Base-by-base conservation (phyloP, 2,329 filamentous ascomycete species). In the Colletotrichum incanum region DNA sequence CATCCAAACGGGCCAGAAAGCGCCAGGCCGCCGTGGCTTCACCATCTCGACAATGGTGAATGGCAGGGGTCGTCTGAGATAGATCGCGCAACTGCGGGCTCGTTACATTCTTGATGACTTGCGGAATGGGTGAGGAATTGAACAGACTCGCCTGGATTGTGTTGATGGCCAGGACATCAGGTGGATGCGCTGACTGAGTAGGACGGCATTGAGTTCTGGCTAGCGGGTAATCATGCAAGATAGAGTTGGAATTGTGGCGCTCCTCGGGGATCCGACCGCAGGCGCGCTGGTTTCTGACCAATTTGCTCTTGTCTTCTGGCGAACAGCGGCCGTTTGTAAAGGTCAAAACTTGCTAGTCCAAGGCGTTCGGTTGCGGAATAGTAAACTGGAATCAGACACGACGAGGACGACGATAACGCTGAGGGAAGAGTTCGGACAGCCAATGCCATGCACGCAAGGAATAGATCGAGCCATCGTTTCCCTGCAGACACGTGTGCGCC, bases 241-340 rank as follows among this genome's bases (percentile, higher is more conserved):
- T 71, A 52, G 52, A 62, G 68, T 67, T 67, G 55, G 45, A 54
- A 23, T 65, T 28, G 63, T 39, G 67, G 67, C 54, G 54, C 56
- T 37, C 34, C 37, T 54, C 18, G 16, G 34, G 58, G 58, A 68
- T 72, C 65, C 37, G 58, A 50, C 41, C 49, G 58, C 65, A 43
- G 52, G 14, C 26, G 34, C 54, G 26, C 47, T n/a, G 37, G 23
- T 23, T 37, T 37, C 34, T 59, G 23, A 34, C 23, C 16, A 59
- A 45, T 34, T 54, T 47, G 43, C 34, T 34, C 66, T 41, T 18
- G 14, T 43, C 37, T 39, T 64, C 14, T n/a, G 45, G 64, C 67
- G 47, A 67, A 71, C 23, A 20, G 47, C 63, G 67, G 37, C 37
- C 56, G 56, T 67, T 62, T 67, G 67, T 58, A 26, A 50, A 50